These are phyloP conservation scores for Cardamine resedifolia DNA, from an alignment of 345 rosid genomes.

Conservation along the genomic window DNA sequence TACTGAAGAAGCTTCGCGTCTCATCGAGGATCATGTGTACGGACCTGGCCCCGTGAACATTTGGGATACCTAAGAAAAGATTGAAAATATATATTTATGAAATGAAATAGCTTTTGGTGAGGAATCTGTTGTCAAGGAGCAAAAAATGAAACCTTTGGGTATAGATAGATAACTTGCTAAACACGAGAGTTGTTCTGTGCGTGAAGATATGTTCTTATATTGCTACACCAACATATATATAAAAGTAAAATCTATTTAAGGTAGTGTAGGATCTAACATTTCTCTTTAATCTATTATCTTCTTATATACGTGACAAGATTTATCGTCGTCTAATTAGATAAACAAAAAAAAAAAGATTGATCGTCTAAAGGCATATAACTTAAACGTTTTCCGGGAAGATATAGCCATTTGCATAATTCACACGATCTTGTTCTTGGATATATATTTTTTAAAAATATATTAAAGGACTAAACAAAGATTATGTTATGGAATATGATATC, in stretches of 20 bases:
- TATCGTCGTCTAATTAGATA: neutral
- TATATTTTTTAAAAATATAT: neutral
- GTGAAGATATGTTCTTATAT: conserved; percentile 31
- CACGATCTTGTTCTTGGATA: conserved; percentile 4
- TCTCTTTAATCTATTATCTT: neutral
- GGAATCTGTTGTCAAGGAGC: conserved; percentile 25
- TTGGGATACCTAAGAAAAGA: neutral
- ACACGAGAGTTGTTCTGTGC: conserved; percentile 40
- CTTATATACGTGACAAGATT: conserved; percentile 4
- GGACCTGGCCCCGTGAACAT: neutral
- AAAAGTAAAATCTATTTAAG: neutral
- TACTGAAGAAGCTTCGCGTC: conserved; percentile 22
- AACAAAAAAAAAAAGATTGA: neutral
- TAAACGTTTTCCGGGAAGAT: neutral
- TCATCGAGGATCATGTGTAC: no score
- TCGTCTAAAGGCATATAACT: neutral
- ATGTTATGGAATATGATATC: conserved; percentile 1
- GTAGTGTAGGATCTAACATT: conserved; percentile 2
- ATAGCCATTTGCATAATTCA: conserved; percentile 9
- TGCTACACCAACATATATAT: conserved; percentile 15
- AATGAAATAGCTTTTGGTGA: conserved; percentile 24
- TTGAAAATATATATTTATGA: neutral
- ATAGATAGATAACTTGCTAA: conserved; percentile 35
- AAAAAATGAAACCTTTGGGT: neutral
- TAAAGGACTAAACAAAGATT: conserved; percentile 4